Evolutionary conservation across 2,329 filamentous ascomycete species (phyloP).

Genomic region (Pseudonectria foliicola): DNA sequence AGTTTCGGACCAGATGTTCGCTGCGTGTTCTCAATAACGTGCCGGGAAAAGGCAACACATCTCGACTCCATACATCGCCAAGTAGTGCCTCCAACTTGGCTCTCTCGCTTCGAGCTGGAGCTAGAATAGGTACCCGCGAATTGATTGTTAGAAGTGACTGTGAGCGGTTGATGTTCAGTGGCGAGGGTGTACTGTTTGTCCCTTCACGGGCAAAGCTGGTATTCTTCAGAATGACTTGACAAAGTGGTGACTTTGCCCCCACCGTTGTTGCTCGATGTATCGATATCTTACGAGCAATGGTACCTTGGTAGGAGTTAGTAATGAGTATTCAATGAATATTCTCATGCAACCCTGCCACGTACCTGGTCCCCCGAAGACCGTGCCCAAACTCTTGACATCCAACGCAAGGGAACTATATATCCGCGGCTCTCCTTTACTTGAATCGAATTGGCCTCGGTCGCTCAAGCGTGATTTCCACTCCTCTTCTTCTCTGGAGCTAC

Average conservation of each 20-base stretch:
- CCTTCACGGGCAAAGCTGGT: constrained; percentile 61
- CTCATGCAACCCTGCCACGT: constrained; percentile 4
- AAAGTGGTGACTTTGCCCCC: constrained; percentile 58
- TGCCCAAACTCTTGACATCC: constrained; percentile 66
- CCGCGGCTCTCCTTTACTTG: constrained; percentile 38
- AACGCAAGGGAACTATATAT: constrained; percentile 59
- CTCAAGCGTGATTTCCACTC: constrained; percentile 70
- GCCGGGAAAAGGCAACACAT: constrained; percentile 73
- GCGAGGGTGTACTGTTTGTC: constrained; percentile 31
- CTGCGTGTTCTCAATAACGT: constrained; percentile 60
- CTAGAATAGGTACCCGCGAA: constrained; percentile 59
- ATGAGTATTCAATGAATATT: background rate
- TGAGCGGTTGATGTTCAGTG: constrained; percentile 62
- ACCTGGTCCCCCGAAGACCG: constrained; percentile 68
- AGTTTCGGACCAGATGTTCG: constrained; percentile 66
- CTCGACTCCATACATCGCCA: constrained; percentile 76
- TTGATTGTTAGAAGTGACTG: constrained; percentile 70
- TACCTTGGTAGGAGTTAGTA: constrained; percentile 35
- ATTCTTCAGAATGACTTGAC: constrained; percentile 80
- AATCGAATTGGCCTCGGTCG: constrained; percentile 41
- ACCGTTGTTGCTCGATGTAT: constrained; percentile 73
- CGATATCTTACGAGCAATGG: constrained; percentile 61
- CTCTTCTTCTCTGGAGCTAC: constrained; percentile 69
- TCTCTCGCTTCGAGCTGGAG: constrained; percentile 68
- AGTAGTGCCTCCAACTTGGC: constrained; percentile 68